Evolutionary conservation across 192 early-diverging fungal genomes (phyloP), one percentile per base, ranked within the genome.

Genomic region (Umbelopsis ramanniana): DNA sequence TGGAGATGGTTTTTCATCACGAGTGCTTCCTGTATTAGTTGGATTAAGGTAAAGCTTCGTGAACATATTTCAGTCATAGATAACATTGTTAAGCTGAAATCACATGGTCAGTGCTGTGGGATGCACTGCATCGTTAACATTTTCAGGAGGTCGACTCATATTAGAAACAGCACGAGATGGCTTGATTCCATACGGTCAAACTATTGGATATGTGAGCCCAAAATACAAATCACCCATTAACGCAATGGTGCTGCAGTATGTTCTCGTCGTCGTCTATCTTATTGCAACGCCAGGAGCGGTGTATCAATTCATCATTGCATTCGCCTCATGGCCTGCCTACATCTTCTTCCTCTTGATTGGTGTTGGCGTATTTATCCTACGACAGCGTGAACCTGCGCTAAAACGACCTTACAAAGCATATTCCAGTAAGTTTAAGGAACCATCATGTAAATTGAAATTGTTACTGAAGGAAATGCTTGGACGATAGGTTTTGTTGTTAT

Each of bases 281-380:
- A 21, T 78, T 26, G 76, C 24, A 10, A 69, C 72, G 45, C 76
- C 76, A 35, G 57, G 76, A 21, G 50, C 72, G 11, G 72, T 74
- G 3, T 78, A 69, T 33, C 60, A 78, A 23, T 78, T 78, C 29
- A 78, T 78, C n/a, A 50, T 78, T 24, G 52, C 76, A n/a, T 78
- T 78, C 69, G 57, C 69, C 17, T 52, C 60, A 14, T 78, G 73
- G 45, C 68, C 68, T 19, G 72, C 45, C 10, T 71, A 78, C 17
- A 63, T 63, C 7, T 63, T 63, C 57, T 63, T 63, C 26, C 17
- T 35, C 0, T 63, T 29, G 7, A 63, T 63, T 8, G 57, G 57
- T 35, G 22, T 71, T 1, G 68, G 47, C 7, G 69, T 75, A 4
- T 45, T 75, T 7, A 26, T 72, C 2, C 26, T 71, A 33, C 66